Percentiles rank a stretch among this genome's conserved stretches.
These are phyloP conservation scores for Penicillium sp. DNA, from an alignment of 2,329 filamentous ascomycete genomes.

Conservation along the genomic window DNA sequence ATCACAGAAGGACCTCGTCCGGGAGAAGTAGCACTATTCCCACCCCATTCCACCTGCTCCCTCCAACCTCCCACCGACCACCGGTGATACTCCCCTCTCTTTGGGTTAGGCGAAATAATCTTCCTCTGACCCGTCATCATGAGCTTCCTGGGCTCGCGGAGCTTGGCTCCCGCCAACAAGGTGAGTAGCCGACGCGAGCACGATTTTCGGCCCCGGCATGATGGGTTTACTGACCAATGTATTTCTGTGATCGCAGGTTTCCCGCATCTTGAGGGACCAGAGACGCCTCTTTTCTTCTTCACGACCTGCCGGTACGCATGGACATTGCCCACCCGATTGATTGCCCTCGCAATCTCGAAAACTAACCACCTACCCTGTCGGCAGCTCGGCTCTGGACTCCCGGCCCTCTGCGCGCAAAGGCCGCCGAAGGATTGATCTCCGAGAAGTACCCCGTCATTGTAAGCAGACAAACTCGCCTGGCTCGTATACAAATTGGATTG, in stretches of 20 bases:
- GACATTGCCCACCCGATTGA: conserved; percentile 19
- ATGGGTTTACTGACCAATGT: conserved; percentile 26
- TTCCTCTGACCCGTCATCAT: conserved; percentile 44
- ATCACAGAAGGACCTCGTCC: conserved; percentile 19
- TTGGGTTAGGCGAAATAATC: conserved; percentile 28
- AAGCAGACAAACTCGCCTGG: conserved; percentile 45
- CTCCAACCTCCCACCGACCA: conserved; percentile 20
- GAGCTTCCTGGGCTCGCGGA: conserved; percentile 54
- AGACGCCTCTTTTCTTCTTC: conserved; percentile 85
- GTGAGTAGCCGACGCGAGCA: conserved; percentile 36
- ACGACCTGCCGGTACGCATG: conserved; percentile 69
- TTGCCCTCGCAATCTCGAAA: conserved; percentile 2
- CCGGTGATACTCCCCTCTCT: conserved; percentile 23
- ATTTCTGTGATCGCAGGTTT: conserved; percentile 54
- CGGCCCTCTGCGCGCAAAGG: conserved; percentile 85
- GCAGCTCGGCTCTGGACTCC: conserved; percentile 83
- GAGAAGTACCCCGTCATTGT: conserved; percentile 94
- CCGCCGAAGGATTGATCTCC: conserved; percentile 83
- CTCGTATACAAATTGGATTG: not conserved
- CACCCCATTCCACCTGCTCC: conserved; percentile 23
- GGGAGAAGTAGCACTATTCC: conserved; percentile 19
- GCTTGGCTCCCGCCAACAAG: conserved; percentile 51
- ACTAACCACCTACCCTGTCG: conserved; percentile 32
- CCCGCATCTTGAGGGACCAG: conserved; percentile 63
- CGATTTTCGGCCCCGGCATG: conserved; percentile 25